phyloP scores from a whole-genome alignment of 2,329 filamentous ascomycete genomes.

The Exophiala oligosperma region DNA sequence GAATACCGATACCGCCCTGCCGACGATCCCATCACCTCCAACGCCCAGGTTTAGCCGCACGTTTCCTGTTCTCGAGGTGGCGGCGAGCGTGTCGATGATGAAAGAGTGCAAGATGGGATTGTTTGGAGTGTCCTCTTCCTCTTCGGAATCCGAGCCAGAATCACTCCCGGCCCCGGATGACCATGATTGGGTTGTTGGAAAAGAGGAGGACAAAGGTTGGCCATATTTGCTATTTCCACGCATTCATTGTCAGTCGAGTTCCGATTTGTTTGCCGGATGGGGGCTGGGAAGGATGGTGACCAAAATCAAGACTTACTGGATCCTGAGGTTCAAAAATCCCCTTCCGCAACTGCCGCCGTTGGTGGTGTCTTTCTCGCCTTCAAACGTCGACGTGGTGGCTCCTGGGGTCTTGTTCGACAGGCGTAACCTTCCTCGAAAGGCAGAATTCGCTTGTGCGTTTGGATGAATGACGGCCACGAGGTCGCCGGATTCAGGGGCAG shows the following conservation, averaged over 20 bases:
- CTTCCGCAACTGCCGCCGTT: not conserved
- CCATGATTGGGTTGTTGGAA: no score
- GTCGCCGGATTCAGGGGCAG: slow-evolving; percentile 27
- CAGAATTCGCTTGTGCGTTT: slow-evolving; percentile 9
- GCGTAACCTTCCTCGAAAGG: slow-evolving; percentile 18
- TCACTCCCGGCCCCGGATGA: no score
- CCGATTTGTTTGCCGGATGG: no score
- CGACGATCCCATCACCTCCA: slow-evolving; percentile 27
- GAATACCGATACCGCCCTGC: slow-evolving; percentile 25
- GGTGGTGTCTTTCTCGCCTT: slow-evolving; percentile 1
- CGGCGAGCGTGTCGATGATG: slow-evolving; percentile 8
- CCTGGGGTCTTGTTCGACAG: slow-evolving; percentile 19
- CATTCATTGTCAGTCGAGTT: no score
- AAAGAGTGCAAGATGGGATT: slow-evolving; percentile 28
- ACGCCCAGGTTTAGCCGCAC: slow-evolving; percentile 26
- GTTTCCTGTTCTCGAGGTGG: slow-evolving; percentile 2
- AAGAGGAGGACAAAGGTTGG: slow-evolving; percentile 15
- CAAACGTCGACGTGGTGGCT: slow-evolving; percentile 16
- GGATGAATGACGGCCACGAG: slow-evolving; percentile 29
- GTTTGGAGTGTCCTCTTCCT: slow-evolving; percentile 2
- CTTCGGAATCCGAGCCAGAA: slow-evolving; percentile 8
- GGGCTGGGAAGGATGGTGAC: no score
- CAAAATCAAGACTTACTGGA: slow-evolving; percentile 16
- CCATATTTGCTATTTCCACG: slow-evolving; percentile 16
- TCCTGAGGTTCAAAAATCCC: slow-evolving; percentile 13